phyloP scores from a whole-genome alignment of 2,329 filamentous ascomycete species.

The Sclerotinia glacialis region DNA sequence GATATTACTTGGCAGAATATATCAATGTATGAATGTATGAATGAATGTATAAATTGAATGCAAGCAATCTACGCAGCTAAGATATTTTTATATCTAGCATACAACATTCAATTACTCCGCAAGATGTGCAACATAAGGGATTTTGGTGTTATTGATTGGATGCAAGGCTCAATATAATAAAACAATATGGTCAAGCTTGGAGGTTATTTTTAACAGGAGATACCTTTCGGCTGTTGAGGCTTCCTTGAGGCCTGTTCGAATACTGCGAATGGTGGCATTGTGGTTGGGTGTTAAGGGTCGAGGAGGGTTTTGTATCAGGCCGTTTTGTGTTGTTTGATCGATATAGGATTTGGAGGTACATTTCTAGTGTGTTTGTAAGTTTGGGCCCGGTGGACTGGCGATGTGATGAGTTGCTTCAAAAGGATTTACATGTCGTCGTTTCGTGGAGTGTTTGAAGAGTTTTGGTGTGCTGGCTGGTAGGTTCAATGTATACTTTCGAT shows the following conservation, averaged over 20 bases:
- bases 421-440: not conserved
- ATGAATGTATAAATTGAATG: not conserved
- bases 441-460: not conserved
- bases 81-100: not conserved
- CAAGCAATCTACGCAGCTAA: not conserved
- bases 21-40: not conserved
- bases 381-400: too few relatives aligned
- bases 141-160: not conserved
- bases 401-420: not conserved
- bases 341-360: not conserved
- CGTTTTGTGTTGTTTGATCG: not conserved
- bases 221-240: not conserved
- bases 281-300: conserved; percentile 1
- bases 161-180: not conserved
- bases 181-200: not conserved
- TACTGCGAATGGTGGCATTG: not conserved
- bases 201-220: not conserved
- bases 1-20: not conserved
- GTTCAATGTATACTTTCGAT: not conserved
- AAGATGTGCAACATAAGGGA: not conserved
- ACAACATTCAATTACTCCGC: conserved; percentile 8
- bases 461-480: not conserved
- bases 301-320: not conserved
- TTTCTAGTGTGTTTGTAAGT: not conserved
- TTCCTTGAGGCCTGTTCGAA: not conserved